Percentiles rank a stretch among this genome's conserved stretches.
Conservation (phyloP, 352 stramenopile species). For the Pythium plurisporium region DNA sequence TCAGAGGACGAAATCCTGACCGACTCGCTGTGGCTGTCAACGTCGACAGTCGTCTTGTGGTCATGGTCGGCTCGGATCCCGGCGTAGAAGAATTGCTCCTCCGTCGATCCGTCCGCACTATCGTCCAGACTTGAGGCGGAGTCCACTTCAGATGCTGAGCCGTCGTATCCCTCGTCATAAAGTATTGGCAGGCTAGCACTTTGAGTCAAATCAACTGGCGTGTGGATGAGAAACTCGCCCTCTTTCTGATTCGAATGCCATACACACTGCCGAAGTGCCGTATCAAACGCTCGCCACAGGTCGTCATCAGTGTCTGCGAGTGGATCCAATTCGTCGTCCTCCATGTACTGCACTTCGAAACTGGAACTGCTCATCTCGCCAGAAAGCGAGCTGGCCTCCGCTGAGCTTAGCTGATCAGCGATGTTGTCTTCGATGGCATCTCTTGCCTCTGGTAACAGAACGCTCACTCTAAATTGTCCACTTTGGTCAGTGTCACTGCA, state of each 20-base stretch:
- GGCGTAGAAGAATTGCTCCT: background rate
- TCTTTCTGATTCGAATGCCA: too few relatives aligned
- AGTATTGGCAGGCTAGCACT: background rate
- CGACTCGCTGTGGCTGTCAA: background rate
- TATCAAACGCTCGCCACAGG: conserved; percentile 12
- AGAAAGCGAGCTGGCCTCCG: background rate
- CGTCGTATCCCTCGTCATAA: conserved; percentile 18
- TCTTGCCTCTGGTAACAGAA: background rate
- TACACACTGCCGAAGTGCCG: background rate
- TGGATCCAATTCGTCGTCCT: background rate
- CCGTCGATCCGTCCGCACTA: background rate
- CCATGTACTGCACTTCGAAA: background rate
- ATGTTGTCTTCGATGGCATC: background rate
- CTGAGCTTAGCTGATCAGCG: background rate
- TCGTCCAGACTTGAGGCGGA: conserved; percentile 6
- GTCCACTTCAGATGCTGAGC: background rate
- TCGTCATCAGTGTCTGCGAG: background rate
- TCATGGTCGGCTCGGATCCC: background rate
- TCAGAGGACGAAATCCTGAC: background rate
- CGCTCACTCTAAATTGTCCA: background rate
- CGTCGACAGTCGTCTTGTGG: background rate
- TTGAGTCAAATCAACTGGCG: too few relatives aligned
- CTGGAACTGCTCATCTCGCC: background rate
- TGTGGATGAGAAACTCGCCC: too few relatives aligned
- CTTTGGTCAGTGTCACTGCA: background rate